Evolutionary conservation across 768 basidiomycete species (phyloP).

Genomic region (Boletus reticulatus): DNA sequence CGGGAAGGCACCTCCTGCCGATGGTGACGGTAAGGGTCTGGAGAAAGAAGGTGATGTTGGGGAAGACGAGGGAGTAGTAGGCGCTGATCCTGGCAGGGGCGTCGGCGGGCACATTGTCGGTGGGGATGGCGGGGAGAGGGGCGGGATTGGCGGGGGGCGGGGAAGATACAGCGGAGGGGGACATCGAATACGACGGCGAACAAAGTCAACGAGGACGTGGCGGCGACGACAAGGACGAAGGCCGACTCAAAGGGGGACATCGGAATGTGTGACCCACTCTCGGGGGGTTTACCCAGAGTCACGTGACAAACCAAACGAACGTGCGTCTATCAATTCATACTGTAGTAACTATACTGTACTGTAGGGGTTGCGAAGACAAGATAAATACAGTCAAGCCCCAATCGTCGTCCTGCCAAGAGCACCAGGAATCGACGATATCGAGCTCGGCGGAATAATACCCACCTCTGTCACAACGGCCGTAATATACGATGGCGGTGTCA

Average conservation of each 20-base stretch:
- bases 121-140: constrained; percentile 4
- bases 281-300: constrained; percentile 4
- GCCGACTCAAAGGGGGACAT: neutral
- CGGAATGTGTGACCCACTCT: neutral
- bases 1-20: constrained; percentile 79
- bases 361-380: neutral
- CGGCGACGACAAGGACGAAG: constrained; percentile 5
- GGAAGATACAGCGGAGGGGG: constrained; percentile 12
- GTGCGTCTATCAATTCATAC: neutral
- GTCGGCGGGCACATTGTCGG: constrained; percentile 12
- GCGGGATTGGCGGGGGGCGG: constrained; percentile 1
- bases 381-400: constrained; percentile 21
- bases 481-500: constrained; percentile 89
- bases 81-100: constrained; percentile 81
- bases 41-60: constrained; percentile 94
- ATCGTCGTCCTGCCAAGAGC: constrained; percentile 44
- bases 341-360: no score
- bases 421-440: constrained; percentile 79
- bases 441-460: constrained; percentile 90
- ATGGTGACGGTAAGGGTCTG: constrained; percentile 94
- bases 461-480: constrained; percentile 98
- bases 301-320: constrained; percentile 26
- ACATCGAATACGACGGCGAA: constrained; percentile 23
- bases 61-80: constrained; percentile 92
- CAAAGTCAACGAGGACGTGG: constrained; percentile 6